Percentiles rank a stretch among this genome's conserved stretches.
Evolutionary conservation across 331 rosid genomes (phyloP).

Genomic region (Dryas integrifolia): DNA sequence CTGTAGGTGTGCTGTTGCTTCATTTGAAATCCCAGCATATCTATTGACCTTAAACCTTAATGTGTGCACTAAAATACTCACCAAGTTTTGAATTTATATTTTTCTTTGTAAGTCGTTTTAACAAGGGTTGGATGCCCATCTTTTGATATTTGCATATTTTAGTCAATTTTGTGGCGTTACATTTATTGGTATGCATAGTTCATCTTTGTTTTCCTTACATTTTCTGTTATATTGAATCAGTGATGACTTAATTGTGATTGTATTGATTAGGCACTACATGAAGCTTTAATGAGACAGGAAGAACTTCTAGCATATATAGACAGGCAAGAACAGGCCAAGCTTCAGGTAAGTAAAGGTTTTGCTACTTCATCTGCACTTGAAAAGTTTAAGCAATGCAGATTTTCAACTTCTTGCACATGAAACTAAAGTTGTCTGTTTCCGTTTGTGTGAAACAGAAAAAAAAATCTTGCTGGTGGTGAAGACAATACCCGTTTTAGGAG

Average conservation of each 20-base stretch:
- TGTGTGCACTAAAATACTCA: too few relatives aligned
- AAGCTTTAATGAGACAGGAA: conserved; percentile 79
- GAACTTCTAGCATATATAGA: conserved; percentile 81
- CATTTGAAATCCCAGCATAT: too few relatives aligned
- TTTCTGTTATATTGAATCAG: background rate
- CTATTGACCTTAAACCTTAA: too few relatives aligned
- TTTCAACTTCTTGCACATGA: background rate
- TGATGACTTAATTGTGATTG: background rate
- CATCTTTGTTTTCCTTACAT: background rate
- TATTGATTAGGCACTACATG: conserved; percentile 60
- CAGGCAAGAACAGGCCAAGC: conserved; percentile 49
- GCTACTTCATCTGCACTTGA: conserved; percentile 5
- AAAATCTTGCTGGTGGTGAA: conserved; percentile 57
- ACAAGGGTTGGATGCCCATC: background rate
- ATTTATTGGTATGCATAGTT: background rate
- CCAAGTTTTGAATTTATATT: too few relatives aligned
- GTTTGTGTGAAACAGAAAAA: conserved; percentile 46
- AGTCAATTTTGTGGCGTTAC: background rate
- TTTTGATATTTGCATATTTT: background rate
- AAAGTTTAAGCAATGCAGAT: background rate
- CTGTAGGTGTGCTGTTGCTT: too few relatives aligned
- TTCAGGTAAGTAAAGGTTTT: conserved; percentile 38
- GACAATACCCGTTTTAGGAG: conserved; percentile 35
- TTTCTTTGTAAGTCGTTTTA: too few relatives aligned
- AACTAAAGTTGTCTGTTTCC: conserved; percentile 16